A percentile compares a stretch with the other conserved stretches of the same genome.
phyloP scores from a whole-genome alignment of 139 green algal genomes.

The Klebsormidium nitens region DNA sequence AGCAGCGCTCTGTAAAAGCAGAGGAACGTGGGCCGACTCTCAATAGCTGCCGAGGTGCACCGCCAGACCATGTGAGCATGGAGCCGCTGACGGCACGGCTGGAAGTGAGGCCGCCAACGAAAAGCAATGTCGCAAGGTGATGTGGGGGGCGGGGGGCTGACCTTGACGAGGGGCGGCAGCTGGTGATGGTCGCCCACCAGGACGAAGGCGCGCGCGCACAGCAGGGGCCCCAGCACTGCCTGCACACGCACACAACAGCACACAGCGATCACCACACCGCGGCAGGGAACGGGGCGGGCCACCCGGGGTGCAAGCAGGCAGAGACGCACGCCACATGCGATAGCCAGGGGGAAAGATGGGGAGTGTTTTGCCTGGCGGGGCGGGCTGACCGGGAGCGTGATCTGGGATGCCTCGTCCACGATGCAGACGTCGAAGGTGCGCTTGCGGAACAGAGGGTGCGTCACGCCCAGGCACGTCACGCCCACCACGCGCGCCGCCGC shows the following conservation, averaged over 20 bases:
- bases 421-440: conserved; percentile 81
- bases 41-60: no score
- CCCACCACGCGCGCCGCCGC: conserved; percentile 34
- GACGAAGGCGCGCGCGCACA: conserved; percentile 50
- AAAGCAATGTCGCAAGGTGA: no score
- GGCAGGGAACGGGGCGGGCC: background rate
- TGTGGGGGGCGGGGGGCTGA: background rate
- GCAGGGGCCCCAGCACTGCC: conserved; percentile 60
- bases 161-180: conserved; percentile 62
- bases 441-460: conserved; percentile 45
- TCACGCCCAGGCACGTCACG: conserved; percentile 66
- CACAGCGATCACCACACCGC: conserved; percentile 34
- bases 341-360: no score
- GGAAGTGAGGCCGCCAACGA: background rate
- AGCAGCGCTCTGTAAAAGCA: conserved; percentile 12
- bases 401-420: conserved; percentile 90
- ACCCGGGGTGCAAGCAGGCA: background rate
- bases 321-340: background rate
- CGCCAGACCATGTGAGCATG: background rate
- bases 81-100: background rate
- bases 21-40: background rate
- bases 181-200: conserved; percentile 86
- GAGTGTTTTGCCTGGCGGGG: no score
- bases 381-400: conserved; percentile 46
- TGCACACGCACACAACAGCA: no score